Conservation (phyloP, 148 eudicot species). For the Dianthus caryophyllus region DNA sequence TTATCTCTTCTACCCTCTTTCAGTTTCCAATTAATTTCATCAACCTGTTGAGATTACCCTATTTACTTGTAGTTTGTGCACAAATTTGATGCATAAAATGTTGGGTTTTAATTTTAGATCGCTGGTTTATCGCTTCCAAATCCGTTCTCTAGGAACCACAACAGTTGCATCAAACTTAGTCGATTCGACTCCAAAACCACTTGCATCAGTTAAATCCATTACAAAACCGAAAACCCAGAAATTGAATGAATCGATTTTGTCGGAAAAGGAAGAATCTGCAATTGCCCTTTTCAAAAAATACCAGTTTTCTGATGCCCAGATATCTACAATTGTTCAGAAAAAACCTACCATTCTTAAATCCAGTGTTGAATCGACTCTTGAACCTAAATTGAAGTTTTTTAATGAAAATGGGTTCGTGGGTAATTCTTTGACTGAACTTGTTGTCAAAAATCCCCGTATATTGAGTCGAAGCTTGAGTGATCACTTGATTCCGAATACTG, state of each 20-base stretch:
- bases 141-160: slow-evolving; percentile 12
- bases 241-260: too few relatives aligned
- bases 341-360: slow-evolving; percentile 5
- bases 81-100: background rate
- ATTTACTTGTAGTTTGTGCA: slow-evolving; percentile 1
- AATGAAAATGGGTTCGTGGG: slow-evolving; percentile 20
- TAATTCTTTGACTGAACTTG: slow-evolving; percentile 1
- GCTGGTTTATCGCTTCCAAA: slow-evolving; percentile 10
- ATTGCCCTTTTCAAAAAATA: too few relatives aligned
- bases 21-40: background rate
- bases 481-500: too few relatives aligned
- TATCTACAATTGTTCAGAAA: slow-evolving; percentile 11
- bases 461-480: slow-evolving; percentile 18
- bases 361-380: slow-evolving; percentile 10
- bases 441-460: slow-evolving; percentile 11
- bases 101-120: slow-evolving; percentile 7
- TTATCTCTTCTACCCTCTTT: background rate
- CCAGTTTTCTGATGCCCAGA: slow-evolving; percentile 26
- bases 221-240: background rate
- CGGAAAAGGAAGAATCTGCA: too few relatives aligned
- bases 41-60: background rate
- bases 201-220: background rate
- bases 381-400: slow-evolving; percentile 24
- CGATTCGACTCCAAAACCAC: background rate
- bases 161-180: background rate